Conservation (phyloP, 2,329 filamentous ascomycete genomes). For the Blastomyces silverae region DNA sequence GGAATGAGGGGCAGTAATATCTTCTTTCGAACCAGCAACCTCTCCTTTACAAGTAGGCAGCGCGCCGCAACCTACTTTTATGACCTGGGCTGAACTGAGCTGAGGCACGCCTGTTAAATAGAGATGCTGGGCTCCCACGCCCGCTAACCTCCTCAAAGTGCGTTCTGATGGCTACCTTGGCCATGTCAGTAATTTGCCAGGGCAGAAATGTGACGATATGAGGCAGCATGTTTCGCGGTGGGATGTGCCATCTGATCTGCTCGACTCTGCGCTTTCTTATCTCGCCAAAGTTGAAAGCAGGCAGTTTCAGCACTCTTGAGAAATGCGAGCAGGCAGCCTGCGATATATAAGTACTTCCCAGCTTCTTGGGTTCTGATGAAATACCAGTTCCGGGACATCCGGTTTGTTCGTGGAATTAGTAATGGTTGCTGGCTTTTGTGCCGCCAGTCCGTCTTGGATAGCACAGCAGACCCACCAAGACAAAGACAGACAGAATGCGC, state of each 20-base stretch:
- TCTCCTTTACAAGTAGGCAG: too few relatives aligned
- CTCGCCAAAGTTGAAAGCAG: background rate
- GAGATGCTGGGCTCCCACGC: too few relatives aligned
- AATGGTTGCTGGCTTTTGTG: background rate
- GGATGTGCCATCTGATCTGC: too few relatives aligned
- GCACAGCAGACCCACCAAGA: background rate
- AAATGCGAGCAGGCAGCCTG: background rate
- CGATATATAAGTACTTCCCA: background rate
- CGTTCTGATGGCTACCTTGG: too few relatives aligned
- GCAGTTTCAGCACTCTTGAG: background rate
- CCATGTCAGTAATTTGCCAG: too few relatives aligned
- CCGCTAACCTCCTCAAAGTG: too few relatives aligned
- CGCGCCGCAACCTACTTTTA: background rate
- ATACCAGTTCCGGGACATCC: background rate
- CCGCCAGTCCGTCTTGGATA: background rate
- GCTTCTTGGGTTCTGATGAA: background rate
- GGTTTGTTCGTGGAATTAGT: slow-evolving; percentile 2
- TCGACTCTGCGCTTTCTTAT: background rate
- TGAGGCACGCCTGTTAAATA: too few relatives aligned
- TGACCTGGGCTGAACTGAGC: background rate
- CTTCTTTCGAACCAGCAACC: too few relatives aligned
- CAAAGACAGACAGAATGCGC: background rate
- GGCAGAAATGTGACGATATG: too few relatives aligned
- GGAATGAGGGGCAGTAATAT: too few relatives aligned
- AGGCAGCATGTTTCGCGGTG: too few relatives aligned